Evolutionary conservation across 331 rosid species (phyloP).

Genomic region (Acacia concinna): DNA sequence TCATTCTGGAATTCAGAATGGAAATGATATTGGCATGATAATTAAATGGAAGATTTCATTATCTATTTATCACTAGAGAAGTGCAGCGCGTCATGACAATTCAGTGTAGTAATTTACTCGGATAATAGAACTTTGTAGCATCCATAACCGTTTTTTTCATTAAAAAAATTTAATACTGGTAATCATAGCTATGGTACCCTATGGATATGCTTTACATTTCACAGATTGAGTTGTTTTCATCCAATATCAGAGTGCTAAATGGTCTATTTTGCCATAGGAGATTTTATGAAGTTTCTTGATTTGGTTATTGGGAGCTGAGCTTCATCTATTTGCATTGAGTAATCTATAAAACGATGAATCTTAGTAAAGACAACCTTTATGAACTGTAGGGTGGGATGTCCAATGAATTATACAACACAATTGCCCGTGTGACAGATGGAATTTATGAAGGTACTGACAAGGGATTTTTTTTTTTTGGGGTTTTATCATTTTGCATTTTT

Average conservation of each 20-base stretch:
- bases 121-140: neutral
- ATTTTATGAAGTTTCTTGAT: neutral
- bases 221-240: neutral
- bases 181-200: neutral
- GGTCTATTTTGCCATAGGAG: neutral
- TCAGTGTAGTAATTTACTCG: neutral
- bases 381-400: slow-evolving; percentile 92
- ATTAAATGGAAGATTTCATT: neutral
- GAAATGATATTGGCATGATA: neutral
- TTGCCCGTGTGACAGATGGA: slow-evolving; percentile 91
- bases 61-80: neutral
- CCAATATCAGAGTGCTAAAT: neutral
- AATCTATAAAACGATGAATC: slow-evolving; percentile 9
- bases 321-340: neutral
- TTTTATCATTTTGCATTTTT: slow-evolving; percentile 15
- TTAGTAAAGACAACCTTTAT: slow-evolving; percentile 31
- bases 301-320: neutral
- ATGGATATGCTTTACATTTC: neutral
- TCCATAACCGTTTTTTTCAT: neutral
- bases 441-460: slow-evolving; percentile 69
- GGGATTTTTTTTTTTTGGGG: neutral
- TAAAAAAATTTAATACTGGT: neutral
- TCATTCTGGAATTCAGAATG: neutral
- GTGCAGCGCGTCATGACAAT: neutral
- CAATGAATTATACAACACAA: slow-evolving; percentile 77